Evolutionary conservation across 306 rosid genomes (phyloP), one percentile per base, ranked within the genome.

Genomic region (Ochetophila trinervis): DNA sequence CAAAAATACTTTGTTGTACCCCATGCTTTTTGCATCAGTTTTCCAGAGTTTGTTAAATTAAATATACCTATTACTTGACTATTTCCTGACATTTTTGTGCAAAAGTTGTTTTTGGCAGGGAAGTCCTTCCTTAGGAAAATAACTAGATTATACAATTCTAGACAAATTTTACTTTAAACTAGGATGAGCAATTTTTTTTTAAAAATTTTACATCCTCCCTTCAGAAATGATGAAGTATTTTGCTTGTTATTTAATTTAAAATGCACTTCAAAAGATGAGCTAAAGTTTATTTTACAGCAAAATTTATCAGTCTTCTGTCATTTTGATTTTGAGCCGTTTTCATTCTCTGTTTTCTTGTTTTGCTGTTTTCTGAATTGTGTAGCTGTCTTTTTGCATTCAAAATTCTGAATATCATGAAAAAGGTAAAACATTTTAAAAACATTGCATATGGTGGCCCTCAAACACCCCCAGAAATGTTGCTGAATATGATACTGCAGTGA

Each of bases 1-100:
- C 64, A 40, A 49, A 20, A 19, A 27, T 70, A 61, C n/a, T 65
- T 53, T 55, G 34, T 72, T 64, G 73, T 40, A 42, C 21, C 51
- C 53, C 54, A 3, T 12, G 50, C 24, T 7, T 64, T 45, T 27
- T 66, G 36, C 71, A 13, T 53, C 62, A 53, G 23, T 45, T 58
- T 32, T 27, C 12, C 4, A 1, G 23, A 60, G 47, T 21, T 61
- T 49, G 51, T 23, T 52, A 50, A 18, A 14, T 50, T 27, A 27
- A 27, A 18, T 16, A n/a, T 50, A 50, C 54, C 54, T 1, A 49
- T 49, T 49, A 15, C 2, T 6, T 8, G 14, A 44, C 15, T n/a
- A n/a, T 30, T 30, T 20, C 2, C 35, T 35, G 64, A 20, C 18
- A 19, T 36, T 60, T 60, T 21, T 23, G 35, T 36, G 50, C 9